phyloP scores from a whole-genome alignment of 2,329 filamentous ascomycete genomes.

The Sclerotinia minor region DNA sequence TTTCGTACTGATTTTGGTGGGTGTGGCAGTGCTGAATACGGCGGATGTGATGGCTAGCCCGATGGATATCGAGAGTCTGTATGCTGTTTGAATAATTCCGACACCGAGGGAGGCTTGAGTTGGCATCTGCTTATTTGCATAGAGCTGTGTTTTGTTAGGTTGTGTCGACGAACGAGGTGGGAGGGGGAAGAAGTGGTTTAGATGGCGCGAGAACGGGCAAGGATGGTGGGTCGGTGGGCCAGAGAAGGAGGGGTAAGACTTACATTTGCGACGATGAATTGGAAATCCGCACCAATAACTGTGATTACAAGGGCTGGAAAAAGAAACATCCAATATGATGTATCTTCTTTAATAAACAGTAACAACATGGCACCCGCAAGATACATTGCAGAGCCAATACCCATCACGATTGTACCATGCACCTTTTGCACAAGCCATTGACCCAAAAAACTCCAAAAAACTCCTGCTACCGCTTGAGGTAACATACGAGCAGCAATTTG shows the following conservation, averaged over 20 bases:
- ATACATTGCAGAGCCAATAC: conserved; percentile 46
- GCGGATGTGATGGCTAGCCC: conserved; percentile 64
- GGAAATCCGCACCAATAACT: conserved; percentile 66
- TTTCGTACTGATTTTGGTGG: conserved; percentile 36
- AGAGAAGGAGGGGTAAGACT: conserved; percentile 32
- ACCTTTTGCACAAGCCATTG: conserved; percentile 62
- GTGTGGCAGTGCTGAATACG: conserved; percentile 45
- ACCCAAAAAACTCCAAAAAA: conserved; percentile 63
- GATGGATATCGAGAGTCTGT: conserved; percentile 49
- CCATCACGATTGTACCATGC: conserved; percentile 64
- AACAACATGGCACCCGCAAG: conserved; percentile 51
- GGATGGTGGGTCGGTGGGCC: too few species aligned
- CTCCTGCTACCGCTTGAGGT: conserved; percentile 63
- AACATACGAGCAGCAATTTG: conserved; percentile 58
- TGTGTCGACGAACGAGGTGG: too few species aligned
- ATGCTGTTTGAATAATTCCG: conserved; percentile 67
- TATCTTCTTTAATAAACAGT: conserved; percentile 55
- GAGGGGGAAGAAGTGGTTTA: too few species aligned
- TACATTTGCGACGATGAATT: conserved; percentile 70
- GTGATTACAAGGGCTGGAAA: conserved; percentile 62
- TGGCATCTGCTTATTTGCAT: conserved; percentile 66
- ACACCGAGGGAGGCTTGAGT: conserved; percentile 63
- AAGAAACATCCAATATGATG: conserved; percentile 64
- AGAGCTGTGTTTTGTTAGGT: conserved; percentile 52
- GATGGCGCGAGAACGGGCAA: not conserved